Evolutionary conservation across 2,329 filamentous ascomycete species (phyloP).

Genomic region (Phialemonium atrogriseum): DNA sequence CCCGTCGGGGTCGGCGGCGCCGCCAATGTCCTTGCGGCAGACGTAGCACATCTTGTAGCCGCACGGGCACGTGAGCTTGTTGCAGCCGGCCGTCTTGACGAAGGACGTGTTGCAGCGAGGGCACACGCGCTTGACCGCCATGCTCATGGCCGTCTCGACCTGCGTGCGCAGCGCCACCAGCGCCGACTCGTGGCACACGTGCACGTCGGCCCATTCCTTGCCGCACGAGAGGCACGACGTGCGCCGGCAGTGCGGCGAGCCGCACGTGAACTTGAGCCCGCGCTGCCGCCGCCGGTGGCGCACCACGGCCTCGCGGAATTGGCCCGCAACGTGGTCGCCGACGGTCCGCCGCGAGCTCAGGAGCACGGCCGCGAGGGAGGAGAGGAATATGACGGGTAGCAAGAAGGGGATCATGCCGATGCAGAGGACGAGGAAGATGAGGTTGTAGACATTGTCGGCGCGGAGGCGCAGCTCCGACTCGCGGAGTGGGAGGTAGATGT

Average conservation of each 20-base stretch:
- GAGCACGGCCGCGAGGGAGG: slow-evolving; percentile 35
- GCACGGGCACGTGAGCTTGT: slow-evolving; percentile 92
- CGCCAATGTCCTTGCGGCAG: slow-evolving; percentile 67
- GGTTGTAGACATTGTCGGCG: slow-evolving; percentile 37
- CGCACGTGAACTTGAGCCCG: slow-evolving; percentile 71
- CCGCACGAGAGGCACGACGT: slow-evolving; percentile 74
- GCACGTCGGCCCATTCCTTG: slow-evolving; percentile 79
- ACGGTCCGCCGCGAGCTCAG: slow-evolving; percentile 34
- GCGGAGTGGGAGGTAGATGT: slow-evolving; percentile 54
- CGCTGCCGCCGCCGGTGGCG: slow-evolving; percentile 63
- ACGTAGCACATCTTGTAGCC: slow-evolving; percentile 98
- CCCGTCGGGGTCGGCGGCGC: slow-evolving; percentile 33
- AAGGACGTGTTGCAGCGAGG: slow-evolving; percentile 86
- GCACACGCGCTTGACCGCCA: slow-evolving; percentile 91
- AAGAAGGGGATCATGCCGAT: slow-evolving; percentile 48
- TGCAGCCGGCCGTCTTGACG: slow-evolving; percentile 89
- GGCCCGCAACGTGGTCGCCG: slow-evolving; percentile 29
- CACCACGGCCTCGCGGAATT: slow-evolving; percentile 52
- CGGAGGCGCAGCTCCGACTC: slow-evolving; percentile 50
- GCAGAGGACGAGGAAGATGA: slow-evolving; percentile 42
- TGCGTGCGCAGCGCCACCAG: slow-evolving; percentile 76
- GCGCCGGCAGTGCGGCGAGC: slow-evolving; percentile 57
- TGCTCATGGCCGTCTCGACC: slow-evolving; percentile 86
- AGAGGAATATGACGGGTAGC: slow-evolving; percentile 40
- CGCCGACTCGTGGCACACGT: slow-evolving; percentile 81